Percentiles rank a stretch among this genome's conserved stretches.
phyloP scores from a whole-genome alignment of 106 monocot genomes.

The Chionographis japonica region DNA sequence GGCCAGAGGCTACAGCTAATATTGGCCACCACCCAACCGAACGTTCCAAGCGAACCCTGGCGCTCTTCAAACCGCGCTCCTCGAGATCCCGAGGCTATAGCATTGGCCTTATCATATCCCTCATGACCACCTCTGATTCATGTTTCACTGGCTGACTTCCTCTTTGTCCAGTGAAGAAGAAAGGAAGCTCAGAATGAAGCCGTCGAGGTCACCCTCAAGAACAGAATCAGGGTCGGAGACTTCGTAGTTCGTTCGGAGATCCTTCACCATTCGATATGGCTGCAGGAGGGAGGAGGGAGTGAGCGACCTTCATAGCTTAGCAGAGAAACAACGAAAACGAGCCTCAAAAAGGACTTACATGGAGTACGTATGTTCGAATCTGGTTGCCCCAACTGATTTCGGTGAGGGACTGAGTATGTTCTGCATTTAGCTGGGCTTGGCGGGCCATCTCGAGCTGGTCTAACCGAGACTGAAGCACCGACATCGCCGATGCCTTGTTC shows the following conservation, averaged over 20 bases:
- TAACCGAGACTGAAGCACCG: constrained; percentile 85
- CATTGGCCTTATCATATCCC: too few relatives aligned
- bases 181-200: constrained; percentile 81
- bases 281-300: constrained; percentile 13
- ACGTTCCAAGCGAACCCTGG: too few relatives aligned
- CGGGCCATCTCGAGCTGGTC: constrained; percentile 95
- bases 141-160: constrained; percentile 22
- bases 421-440: constrained; percentile 84
- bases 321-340: background rate
- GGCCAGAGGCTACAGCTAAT: too few relatives aligned
- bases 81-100: too few relatives aligned
- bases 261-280: constrained; percentile 98
- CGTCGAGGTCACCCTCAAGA: constrained; percentile 80
- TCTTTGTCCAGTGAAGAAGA: constrained; percentile 63
- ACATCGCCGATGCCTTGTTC: constrained; percentile 93
- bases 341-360: constrained; percentile 32
- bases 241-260: constrained; percentile 92
- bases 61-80: too few relatives aligned
- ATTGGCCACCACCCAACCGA: too few relatives aligned
- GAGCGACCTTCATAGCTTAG: background rate
- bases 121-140: too few relatives aligned
- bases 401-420: constrained; percentile 84
- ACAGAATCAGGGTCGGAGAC: constrained; percentile 95
- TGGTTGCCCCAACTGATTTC: constrained; percentile 98
- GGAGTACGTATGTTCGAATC: constrained; percentile 83